A percentile compares a stretch with the other conserved stretches of the same genome.
These are phyloP conservation scores for Colletotrichum navitas DNA, from an alignment of 2,329 filamentous ascomycete species.

Conservation along the genomic window DNA sequence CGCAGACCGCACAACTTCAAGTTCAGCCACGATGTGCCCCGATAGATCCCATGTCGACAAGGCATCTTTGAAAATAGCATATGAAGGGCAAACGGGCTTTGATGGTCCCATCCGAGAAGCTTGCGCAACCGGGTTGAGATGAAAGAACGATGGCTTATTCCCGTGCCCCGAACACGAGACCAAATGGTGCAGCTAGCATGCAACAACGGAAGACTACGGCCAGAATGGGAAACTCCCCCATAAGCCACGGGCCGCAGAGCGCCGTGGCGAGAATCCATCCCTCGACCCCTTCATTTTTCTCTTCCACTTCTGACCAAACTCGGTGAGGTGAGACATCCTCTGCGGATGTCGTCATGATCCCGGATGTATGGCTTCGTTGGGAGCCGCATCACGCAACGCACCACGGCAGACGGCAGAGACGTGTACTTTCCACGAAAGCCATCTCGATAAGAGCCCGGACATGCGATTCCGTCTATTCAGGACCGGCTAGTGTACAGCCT, in stretches of 20 bases:
- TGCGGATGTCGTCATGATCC: not conserved
- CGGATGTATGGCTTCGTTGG: not conserved
- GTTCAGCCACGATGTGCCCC: not conserved
- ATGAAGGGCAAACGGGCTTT: not conserved
- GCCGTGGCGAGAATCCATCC: not conserved
- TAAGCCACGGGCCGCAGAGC: not conserved
- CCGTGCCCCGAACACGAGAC: not conserved
- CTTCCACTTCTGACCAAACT: not conserved
- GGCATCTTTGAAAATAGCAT: not conserved
- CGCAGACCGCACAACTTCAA: too few species aligned
- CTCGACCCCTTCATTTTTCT: not conserved
- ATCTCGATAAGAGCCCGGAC: not conserved
- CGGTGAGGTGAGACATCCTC: not conserved
- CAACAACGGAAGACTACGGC: slow-evolving; percentile 4
- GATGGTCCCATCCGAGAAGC: not conserved
- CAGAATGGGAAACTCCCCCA: not conserved
- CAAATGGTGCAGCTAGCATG: not conserved
- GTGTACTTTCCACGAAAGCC: not conserved
- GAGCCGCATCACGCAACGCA: not conserved
- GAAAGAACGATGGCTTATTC: not conserved
- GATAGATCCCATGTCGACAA: not conserved
- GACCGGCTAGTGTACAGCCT: not conserved
- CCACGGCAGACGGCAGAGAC: not conserved
- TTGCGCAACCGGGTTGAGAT: not conserved
- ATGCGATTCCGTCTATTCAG: not conserved